A percentile compares a stretch with the other conserved stretches of the same genome.
Conservation (phyloP, 1,284 basidiomycete species). For the Cryptococcus floricola region DNA sequence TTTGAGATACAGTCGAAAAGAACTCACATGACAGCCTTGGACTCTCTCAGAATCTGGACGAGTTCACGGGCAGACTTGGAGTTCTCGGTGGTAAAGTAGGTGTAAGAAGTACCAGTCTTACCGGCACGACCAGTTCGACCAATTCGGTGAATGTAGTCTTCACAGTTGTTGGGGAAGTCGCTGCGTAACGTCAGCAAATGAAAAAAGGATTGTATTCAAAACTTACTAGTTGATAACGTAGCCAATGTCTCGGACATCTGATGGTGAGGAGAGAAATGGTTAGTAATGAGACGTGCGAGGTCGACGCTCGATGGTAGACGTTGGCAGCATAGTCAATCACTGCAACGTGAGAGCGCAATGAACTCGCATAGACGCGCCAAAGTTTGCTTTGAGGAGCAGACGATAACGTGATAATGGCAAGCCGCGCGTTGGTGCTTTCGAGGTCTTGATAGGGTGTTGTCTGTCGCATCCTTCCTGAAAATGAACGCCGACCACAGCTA, state of each 20-base stretch:
- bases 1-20: background rate
- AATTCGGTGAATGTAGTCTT: constrained; percentile 57
- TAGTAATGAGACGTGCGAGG: constrained; percentile 8
- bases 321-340: constrained; percentile 12
- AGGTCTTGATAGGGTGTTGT: constrained; percentile 11
- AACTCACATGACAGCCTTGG: constrained; percentile 66
- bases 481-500: constrained; percentile 6
- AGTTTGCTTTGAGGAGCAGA: background rate
- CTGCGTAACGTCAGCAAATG: constrained; percentile 55
- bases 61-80: constrained; percentile 91
- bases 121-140: constrained; percentile 59
- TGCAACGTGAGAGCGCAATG: constrained; percentile 18
- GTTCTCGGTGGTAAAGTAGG: constrained; percentile 94
- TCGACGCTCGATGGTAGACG: constrained; percentile 10
- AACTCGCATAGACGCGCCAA: constrained; percentile 2
- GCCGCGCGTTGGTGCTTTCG: constrained; percentile 18
- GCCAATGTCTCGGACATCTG: constrained; percentile 49
- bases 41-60: constrained; percentile 80
- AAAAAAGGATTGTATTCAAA: too few relatives aligned
- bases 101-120: constrained; percentile 69
- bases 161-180: constrained; percentile 79
- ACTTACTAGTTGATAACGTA: constrained; percentile 38
- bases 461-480: constrained; percentile 3
- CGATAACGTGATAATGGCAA: constrained; percentile 1
- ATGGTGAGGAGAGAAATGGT: constrained; percentile 12